Evolutionary conservation across 192 early-diverging fungal species (phyloP), one percentile per base, ranked within the genome.

Genomic region (Lobosporangium transversale): DNA sequence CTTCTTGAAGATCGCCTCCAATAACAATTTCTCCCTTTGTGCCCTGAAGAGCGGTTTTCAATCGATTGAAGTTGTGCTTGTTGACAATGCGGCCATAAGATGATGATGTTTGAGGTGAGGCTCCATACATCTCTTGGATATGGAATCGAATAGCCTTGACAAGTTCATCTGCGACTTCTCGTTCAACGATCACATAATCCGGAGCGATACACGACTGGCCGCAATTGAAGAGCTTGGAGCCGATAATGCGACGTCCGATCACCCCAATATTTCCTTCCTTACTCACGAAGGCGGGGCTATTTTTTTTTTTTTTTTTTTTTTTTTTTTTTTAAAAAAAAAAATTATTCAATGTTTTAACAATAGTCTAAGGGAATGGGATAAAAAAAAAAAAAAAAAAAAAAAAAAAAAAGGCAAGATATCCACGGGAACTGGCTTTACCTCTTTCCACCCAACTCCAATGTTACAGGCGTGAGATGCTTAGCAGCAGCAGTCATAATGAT

Each of bases 371-470:
- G 4, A 21, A 64, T 63, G 66, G n/a, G n/a, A n/a, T n/a, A n/a
- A n/a, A n/a, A n/a, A n/a, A n/a, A n/a, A n/a, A n/a, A n/a, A n/a
- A n/a, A n/a, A n/a, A n/a, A n/a, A n/a, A n/a, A n/a, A n/a, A n/a
- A n/a, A n/a, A n/a, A n/a, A n/a, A n/a, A n/a, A n/a, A n/a, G n/a
- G n/a, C n/a, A n/a, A n/a, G n/a, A n/a, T n/a, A n/a, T n/a, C n/a
- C n/a, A n/a, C n/a, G n/a, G n/a, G n/a, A n/a, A n/a, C n/a, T n/a
- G n/a, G n/a, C n/a, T n/a, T n/a, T 54, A 86, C 84, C 80, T 84
- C 78, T 99, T 99, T 24, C 97, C 97, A 48, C 97, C 97, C 24
- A 99, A 89, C 81, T 97, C 97, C 40, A 99, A 86, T 40, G 93
- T 89, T 6, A 95, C 91, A n/a, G 91, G 90, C 4, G 95, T 93